Evolutionary conservation across 148 eudicot species (phyloP).

Genomic region (Rhododendron ovatum): DNA sequence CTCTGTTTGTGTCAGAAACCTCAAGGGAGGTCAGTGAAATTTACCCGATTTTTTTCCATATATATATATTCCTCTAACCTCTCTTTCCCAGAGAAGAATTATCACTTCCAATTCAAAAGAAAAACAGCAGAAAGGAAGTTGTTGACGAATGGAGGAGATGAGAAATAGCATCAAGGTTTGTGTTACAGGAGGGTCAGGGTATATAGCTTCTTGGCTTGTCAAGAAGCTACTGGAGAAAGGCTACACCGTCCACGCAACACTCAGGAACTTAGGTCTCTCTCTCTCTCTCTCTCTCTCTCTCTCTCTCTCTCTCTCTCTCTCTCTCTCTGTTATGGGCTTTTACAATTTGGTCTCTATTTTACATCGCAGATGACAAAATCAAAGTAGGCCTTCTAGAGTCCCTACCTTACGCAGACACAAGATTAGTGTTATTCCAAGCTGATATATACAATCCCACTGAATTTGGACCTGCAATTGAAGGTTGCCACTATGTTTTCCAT

Average conservation of each 20-base stretch:
- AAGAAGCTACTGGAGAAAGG: background rate
- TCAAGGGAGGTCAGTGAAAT: too few relatives aligned
- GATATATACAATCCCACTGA: background rate
- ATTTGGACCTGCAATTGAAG: background rate
- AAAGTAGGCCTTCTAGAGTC: background rate
- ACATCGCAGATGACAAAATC: background rate
- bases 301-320: background rate
- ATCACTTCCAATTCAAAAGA: background rate
- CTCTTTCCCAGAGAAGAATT: too few relatives aligned
- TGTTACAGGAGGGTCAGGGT: background rate
- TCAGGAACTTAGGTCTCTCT: background rate
- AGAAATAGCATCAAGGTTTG: background rate
- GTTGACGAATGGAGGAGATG: background rate
- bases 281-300: background rate
- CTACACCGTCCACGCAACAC: background rate
- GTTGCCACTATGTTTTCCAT: constrained; percentile 1
- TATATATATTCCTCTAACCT: too few relatives aligned
- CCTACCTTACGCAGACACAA: background rate
- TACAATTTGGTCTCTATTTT: background rate
- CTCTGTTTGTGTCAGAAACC: too few relatives aligned
- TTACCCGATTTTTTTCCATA: too few relatives aligned
- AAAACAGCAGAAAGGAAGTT: background rate
- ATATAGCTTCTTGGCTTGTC: background rate
- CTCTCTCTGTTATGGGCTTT: background rate
- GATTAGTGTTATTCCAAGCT: background rate